Conservation (phyloP, 2,329 filamentous ascomycete species). For the Cladosporium sp. region DNA sequence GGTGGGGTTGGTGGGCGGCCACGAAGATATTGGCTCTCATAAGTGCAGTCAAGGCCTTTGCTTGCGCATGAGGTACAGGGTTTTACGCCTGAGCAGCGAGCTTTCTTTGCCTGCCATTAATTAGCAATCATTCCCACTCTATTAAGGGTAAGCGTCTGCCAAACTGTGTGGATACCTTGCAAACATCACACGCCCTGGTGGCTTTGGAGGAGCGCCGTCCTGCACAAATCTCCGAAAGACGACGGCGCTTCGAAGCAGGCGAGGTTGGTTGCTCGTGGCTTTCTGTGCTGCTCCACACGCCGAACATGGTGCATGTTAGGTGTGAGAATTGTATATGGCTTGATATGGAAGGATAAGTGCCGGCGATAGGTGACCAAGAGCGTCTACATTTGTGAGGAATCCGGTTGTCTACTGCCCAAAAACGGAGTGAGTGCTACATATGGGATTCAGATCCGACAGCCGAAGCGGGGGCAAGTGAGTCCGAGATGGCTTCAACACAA, state of each 20-base stretch:
- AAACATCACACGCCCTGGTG: slow-evolving; percentile 8
- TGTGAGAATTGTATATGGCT: too few relatives aligned
- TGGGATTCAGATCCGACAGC: too few relatives aligned
- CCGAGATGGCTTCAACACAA: too few relatives aligned
- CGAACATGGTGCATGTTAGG: background rate
- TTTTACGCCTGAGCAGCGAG: slow-evolving; percentile 34
- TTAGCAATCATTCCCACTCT: background rate
- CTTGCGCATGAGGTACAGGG: slow-evolving; percentile 32
- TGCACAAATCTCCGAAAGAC: background rate
- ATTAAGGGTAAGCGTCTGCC: too few relatives aligned
- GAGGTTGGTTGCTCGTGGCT: background rate
- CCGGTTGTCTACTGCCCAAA: too few relatives aligned
- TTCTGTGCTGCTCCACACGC: slow-evolving; percentile 4
- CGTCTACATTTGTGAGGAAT: too few relatives aligned
- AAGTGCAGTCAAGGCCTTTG: slow-evolving; percentile 36
- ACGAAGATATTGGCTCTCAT: slow-evolving; percentile 44
- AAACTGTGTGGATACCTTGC: slow-evolving; percentile 12
- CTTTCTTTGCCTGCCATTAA: slow-evolving; percentile 27
- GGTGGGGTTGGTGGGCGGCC: slow-evolving; percentile 37
- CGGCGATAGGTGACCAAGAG: too few relatives aligned
- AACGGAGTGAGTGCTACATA: too few relatives aligned
- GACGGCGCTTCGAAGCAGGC: slow-evolving; percentile 1
- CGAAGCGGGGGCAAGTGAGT: too few relatives aligned
- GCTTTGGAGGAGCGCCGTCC: slow-evolving; percentile 9
- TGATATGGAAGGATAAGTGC: too few relatives aligned